These are phyloP conservation scores for Globisporangium irregulare DNA, from an alignment of 352 stramenopile genomes.

Conservation along the genomic window DNA sequence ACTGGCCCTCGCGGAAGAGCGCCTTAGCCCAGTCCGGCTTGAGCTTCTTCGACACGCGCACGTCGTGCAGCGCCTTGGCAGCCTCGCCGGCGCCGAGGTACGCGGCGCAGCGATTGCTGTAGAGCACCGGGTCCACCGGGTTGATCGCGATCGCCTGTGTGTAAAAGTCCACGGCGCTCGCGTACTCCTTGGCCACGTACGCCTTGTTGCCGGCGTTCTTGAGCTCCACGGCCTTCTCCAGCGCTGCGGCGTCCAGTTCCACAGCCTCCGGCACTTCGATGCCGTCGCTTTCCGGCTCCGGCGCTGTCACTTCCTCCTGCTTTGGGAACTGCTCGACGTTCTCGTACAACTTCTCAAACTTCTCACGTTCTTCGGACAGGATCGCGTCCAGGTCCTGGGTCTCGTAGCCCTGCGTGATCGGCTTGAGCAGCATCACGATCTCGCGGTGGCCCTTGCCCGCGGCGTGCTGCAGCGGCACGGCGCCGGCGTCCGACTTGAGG, in stretches of 20 bases:
- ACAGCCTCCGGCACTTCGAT: constrained; percentile 44
- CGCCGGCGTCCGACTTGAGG: constrained; percentile 50
- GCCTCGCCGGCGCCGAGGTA: constrained; percentile 54
- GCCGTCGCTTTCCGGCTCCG: constrained; percentile 37
- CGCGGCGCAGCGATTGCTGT: constrained; percentile 82
- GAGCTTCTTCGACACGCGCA: constrained; percentile 78
- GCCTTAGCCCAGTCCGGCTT: constrained; percentile 82
- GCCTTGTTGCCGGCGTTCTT: constrained; percentile 74
- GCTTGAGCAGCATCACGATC: constrained; percentile 61
- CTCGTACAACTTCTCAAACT: constrained; percentile 58
- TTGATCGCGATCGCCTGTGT: constrained; percentile 60
- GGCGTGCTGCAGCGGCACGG: constrained; percentile 68
- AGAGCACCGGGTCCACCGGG: constrained; percentile 57
- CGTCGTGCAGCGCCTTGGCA: constrained; percentile 69
- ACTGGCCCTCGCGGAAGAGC: constrained; percentile 82
- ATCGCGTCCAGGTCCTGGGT: constrained; percentile 44
- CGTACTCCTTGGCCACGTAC: constrained; percentile 66
- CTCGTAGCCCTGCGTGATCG: constrained; percentile 63
- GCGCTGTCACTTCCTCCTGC: constrained; percentile 34
- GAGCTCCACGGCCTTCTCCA: constrained; percentile 38
- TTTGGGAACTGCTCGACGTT: constrained; percentile 24
- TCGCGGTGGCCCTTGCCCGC: constrained; percentile 68
- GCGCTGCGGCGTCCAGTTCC: constrained; percentile 34
- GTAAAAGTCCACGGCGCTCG: constrained; percentile 50
- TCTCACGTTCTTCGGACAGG: constrained; percentile 61